Base-by-base conservation (phyloP, 345 rosid species). In the Populus euphratica region DNA sequence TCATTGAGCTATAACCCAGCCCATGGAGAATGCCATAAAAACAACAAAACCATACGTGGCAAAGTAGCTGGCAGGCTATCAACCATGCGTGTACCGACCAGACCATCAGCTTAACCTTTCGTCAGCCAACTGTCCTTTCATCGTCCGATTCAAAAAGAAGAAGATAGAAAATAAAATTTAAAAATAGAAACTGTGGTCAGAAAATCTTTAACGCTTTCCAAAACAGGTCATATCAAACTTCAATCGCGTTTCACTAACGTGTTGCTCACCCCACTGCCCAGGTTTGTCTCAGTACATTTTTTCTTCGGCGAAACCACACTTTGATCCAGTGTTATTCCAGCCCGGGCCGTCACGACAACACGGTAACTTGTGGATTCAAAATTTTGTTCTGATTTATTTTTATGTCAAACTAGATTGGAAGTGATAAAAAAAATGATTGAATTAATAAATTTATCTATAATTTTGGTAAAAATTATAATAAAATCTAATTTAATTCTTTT, bases 241-340 rank as follows among this genome's bases (percentile, higher is more conserved):
- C 82, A 77, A 25, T 23, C 61, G 43, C 82, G 71, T 36, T 63
- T 11, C 11, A 5, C 18, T 66, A 76, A 78, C 87, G 89, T 85
- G 85, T 1, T 16, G 2, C 1, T 4, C 67, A 31, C 36, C n/a
- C 31, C 8, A 13, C 12, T 21, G 3, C 18, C 2, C 52, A 20
- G 29, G 63, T 10, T 3, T 56, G 63, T 20, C 10, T 6, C 2
- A 10, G 44, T 41, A 33, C 5, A 4, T 33, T 33, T 33, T 41
- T 41, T 9, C 11, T 41, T 9, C 2, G 44, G 47, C 47, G 47
- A 20, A 7, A 59, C 44, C 50, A 21, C 63, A 47, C 49, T 25
- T 2, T 4, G 8, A 10, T 33, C 36, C 36, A 33, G 3, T 31
- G 21, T 16, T 13, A 41, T 41, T 41, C 0, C 9, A 29, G 8